Base-by-base conservation (phyloP, 176 grass and related monocot species). In the Pontederia paniculata region DNA sequence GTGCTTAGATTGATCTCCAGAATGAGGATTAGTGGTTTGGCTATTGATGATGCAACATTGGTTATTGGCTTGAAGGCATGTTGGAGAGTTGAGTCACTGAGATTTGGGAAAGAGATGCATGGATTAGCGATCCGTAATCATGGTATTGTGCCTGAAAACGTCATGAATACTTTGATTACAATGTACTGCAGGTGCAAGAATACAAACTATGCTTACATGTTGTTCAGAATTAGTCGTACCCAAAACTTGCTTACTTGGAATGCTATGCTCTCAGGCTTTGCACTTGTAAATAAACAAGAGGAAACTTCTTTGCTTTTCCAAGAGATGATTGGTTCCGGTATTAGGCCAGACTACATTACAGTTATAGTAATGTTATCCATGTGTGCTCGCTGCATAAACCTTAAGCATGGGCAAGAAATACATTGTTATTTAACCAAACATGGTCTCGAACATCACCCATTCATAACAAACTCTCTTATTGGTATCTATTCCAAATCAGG, bases 31-130 rank as follows among this genome's bases (percentile, higher is more conserved):
- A 54, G 42, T 49, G 66, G 54, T n/a, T 41, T 16, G 21, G 11
- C 16, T 19, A 19, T 70, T 10, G 82, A 91, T 69, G 54, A 16
- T 52, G 78, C 86, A 12, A 80, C 72, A 12, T 12, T 86, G 17
- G 18, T 91, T 50, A 55, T 82, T 67, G 82, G 72, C 22, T 68
- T 91, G 21, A 91, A 76, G 42, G 72, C 87, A 5, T 86, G 82
- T 46, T 71, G 58, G 46, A 69, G 52, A 59, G 52, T 43, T 12
- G 66, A 72, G 13, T 31, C 70, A 44, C 14, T 74, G 58, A 83
- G 45, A 21, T 12, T 69, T 46, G 87, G 87, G 43, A 79, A 72
- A 54, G 87, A 82, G 48, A 63, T 91, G 56, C 87, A 83, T n/a
- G 74, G 45, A 21, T 69, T 56, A 16, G 65, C 78, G 44, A 21